These are phyloP conservation scores for Quercus tomentella DNA, from an alignment of 331 rosid genomes.

Conservation along the genomic window DNA sequence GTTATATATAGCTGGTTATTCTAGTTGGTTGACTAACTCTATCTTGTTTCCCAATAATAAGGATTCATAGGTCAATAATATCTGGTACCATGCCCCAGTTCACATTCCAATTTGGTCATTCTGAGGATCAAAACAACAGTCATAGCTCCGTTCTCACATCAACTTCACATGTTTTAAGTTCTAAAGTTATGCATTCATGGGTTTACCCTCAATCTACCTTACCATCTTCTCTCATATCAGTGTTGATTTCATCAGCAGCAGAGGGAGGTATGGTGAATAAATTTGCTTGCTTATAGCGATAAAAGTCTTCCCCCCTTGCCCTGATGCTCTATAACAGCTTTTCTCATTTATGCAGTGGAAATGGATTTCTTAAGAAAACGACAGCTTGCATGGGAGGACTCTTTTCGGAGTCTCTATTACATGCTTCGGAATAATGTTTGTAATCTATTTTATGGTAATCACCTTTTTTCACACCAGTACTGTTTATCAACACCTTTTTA, in stretches of 20 bases:
- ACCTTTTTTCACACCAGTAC: neutral
- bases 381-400: conserved; percentile 78
- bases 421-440: conserved; percentile 71
- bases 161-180: conserved; percentile 24
- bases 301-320: neutral
- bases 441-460: conserved; percentile 82
- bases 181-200: conserved; percentile 72
- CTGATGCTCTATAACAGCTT: conserved; percentile 2
- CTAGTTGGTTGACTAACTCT: neutral
- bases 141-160: conserved; percentile 16
- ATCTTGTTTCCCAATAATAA: conserved; percentile 18
- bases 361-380: conserved; percentile 72
- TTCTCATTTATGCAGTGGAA: conserved; percentile 46
- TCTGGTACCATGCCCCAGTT: conserved; percentile 37
- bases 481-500: neutral
- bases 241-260: conserved; percentile 60
- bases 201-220: conserved; percentile 83
- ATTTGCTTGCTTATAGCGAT: neutral
- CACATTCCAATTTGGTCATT: conserved; percentile 26
- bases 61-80: conserved; percentile 43
- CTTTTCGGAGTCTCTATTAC: conserved; percentile 83
- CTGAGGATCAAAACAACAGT: conserved; percentile 34
- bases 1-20: neutral
- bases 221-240: conserved; percentile 67
- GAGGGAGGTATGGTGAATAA: conserved; percentile 53